Conservation (phyloP, 2,329 filamentous ascomycete species). For the Coniochaeta ligniaria region DNA sequence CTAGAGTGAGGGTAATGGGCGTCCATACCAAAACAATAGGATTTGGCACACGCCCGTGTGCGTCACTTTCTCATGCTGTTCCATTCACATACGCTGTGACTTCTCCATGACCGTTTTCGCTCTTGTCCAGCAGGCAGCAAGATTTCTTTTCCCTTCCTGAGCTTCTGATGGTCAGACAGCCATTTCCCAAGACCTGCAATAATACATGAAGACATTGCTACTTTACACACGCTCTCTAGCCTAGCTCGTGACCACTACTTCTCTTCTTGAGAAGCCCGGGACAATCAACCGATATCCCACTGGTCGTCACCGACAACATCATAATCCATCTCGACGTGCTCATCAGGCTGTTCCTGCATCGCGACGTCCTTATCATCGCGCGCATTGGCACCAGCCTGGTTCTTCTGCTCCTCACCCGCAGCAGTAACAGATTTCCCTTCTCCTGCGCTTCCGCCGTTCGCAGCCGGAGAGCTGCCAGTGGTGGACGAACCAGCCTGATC, state of each 20-base stretch:
- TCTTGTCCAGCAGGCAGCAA: not conserved
- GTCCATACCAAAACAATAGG: not conserved
- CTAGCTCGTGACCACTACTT: not conserved
- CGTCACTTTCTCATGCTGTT: not conserved
- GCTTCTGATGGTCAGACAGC: not conserved
- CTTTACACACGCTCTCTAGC: not conserved
- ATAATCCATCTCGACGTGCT: constrained; percentile 41
- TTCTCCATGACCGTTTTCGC: not conserved
- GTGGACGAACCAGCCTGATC: not conserved
- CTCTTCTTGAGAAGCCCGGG: not conserved
- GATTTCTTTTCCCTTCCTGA: not conserved
- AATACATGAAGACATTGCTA: not conserved
- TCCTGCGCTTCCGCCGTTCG: not conserved
- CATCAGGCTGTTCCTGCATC: constrained; percentile 18
- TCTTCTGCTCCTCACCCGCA: not conserved
- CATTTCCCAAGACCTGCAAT: not conserved
- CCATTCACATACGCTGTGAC: not conserved
- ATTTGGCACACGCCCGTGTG: not conserved
- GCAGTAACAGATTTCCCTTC: not conserved
- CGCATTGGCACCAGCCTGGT: not conserved
- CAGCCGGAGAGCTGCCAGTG: not conserved
- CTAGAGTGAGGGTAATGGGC: not conserved
- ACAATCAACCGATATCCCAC: constrained; percentile 26
- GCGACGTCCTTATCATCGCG: constrained; percentile 14
- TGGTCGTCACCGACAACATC: constrained; percentile 44